These are phyloP conservation scores for Globisporangium orthogonon DNA, from an alignment of 352 stramenopile genomes.

Conservation along the genomic window DNA sequence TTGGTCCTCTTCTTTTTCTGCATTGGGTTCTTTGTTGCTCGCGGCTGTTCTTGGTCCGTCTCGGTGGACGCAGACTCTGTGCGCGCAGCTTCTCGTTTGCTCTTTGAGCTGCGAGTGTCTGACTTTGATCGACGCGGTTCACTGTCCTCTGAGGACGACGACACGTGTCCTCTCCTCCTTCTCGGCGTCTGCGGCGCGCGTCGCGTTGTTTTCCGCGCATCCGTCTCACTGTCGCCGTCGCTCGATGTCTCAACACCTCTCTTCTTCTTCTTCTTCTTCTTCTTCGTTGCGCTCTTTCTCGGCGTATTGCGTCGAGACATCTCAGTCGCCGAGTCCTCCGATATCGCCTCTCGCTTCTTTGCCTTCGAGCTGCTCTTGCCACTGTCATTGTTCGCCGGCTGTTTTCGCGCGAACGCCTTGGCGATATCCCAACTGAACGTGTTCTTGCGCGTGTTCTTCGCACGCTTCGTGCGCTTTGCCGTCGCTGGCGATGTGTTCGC, in stretches of 20 bases:
- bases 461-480: slow-evolving; percentile 9
- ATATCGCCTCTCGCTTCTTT: background rate
- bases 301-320: background rate
- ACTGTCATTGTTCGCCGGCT: slow-evolving; percentile 12
- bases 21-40: background rate
- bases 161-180: background rate
- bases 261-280: background rate
- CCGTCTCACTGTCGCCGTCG: background rate
- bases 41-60: slow-evolving; percentile 3
- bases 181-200: background rate
- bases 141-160: background rate
- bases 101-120: background rate
- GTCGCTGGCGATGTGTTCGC: background rate
- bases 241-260: background rate
- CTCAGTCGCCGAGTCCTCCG: background rate
- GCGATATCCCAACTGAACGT: slow-evolving; percentile 68
- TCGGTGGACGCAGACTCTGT: slow-evolving; percentile 7
- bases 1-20: background rate
- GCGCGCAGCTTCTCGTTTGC: background rate
- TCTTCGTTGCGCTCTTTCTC: background rate
- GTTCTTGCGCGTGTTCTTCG: slow-evolving; percentile 51
- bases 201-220: background rate
- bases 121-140: background rate
- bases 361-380: background rate
- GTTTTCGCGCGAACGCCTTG: slow-evolving; percentile 62